These are phyloP conservation scores for Plasmodium ovale DNA, from an alignment of 169 alveolate species.

Conservation along the genomic window DNA sequence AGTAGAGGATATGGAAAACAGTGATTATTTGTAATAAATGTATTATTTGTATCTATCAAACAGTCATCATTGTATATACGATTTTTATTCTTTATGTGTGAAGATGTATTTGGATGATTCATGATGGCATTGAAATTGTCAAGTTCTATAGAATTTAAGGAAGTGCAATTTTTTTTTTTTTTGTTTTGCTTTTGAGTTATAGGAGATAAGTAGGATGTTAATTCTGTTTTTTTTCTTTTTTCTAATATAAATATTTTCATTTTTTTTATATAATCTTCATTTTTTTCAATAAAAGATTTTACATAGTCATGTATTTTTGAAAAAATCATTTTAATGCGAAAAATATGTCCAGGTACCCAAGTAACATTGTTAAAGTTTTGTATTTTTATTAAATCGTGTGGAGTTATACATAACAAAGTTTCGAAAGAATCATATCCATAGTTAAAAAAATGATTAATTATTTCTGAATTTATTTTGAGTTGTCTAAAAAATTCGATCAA, in stretches of 20 bases:
- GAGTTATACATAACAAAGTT: slow-evolving; percentile 50
- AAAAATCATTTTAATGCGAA: slow-evolving; percentile 28
- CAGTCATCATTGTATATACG: slow-evolving; percentile 1
- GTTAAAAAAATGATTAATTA: slow-evolving; percentile 61
- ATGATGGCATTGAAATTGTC: neutral
- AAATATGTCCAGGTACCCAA: slow-evolving; percentile 56
- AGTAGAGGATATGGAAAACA: slow-evolving; percentile 7
- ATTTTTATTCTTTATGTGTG: neutral
- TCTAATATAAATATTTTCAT: slow-evolving; percentile 26
- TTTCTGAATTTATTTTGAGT: slow-evolving; percentile 51
- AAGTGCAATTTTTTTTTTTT: neutral
- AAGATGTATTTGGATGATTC: slow-evolving; percentile 14
- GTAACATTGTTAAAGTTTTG: slow-evolving; percentile 56
- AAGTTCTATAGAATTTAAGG: neutral
- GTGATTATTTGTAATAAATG: slow-evolving; percentile 6
- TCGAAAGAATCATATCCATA: slow-evolving; percentile 55
- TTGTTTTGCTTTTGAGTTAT: neutral
- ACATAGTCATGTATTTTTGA: slow-evolving; percentile 21
- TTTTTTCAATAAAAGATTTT: slow-evolving; percentile 28
- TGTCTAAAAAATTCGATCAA: slow-evolving; percentile 51
- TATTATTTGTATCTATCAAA: neutral
- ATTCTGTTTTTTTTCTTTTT: slow-evolving; percentile 36
- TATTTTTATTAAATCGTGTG: slow-evolving; percentile 29
- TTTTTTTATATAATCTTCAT: slow-evolving; percentile 41
- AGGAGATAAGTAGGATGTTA: neutral